These are phyloP conservation scores for Cladophialophora immunda DNA, from an alignment of 2,329 filamentous ascomycete genomes.

Conservation along the genomic window DNA sequence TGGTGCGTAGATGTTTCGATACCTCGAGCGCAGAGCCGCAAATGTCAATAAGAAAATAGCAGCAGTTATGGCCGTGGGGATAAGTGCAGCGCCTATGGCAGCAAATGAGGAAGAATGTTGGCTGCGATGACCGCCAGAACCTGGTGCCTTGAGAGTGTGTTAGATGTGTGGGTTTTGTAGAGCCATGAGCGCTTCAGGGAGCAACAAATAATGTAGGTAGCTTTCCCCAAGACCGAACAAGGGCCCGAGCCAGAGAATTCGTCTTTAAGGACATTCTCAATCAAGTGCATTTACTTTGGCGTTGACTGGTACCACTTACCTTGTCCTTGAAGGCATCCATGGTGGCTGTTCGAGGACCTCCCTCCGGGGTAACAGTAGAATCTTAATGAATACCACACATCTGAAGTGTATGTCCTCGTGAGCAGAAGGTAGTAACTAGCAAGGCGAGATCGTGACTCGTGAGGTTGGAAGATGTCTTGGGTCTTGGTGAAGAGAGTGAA, in stretches of 20 bases:
- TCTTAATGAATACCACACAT: neutral
- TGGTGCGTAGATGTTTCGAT: constrained; percentile 58
- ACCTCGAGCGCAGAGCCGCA: constrained; percentile 55
- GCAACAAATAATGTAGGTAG: neutral
- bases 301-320: constrained; percentile 16
- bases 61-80: constrained; percentile 57
- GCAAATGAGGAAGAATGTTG: constrained; percentile 59
- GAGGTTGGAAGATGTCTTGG: neutral
- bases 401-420: neutral
- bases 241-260: neutral
- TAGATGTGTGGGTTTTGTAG: neutral
- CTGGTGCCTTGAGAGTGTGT: constrained; percentile 27
- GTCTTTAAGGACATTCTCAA: neutral
- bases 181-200: neutral
- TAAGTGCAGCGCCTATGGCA: constrained; percentile 57
- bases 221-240: neutral
- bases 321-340: constrained; percentile 33
- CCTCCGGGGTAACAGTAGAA: neutral
- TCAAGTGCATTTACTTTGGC: neutral
- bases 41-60: constrained; percentile 56
- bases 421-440: neutral
- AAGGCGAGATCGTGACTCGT: neutral
- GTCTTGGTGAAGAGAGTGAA: neutral
- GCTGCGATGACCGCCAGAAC: constrained; percentile 33
- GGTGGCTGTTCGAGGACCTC: neutral